Conservation (phyloP, 305 asterid species). For the Solanum hybrid region DNA sequence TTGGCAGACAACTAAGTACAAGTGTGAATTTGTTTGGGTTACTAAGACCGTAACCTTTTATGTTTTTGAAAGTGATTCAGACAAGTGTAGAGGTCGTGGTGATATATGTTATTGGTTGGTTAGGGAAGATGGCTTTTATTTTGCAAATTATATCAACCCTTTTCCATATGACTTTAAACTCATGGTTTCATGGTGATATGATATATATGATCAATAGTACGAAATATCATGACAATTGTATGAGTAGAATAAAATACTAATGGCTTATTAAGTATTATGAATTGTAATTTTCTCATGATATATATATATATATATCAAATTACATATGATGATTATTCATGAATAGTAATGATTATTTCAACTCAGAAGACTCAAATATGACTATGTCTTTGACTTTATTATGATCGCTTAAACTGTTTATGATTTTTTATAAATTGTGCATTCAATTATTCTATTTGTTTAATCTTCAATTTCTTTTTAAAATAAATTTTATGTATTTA, state of each 20-base stretch:
- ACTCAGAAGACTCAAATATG: background rate
- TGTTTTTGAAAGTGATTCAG: background rate
- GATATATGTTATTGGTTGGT: background rate
- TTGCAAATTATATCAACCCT: background rate
- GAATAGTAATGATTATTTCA: background rate
- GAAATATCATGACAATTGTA: background rate
- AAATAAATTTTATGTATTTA: no score
- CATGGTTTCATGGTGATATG: background rate
- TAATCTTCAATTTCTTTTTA: background rate
- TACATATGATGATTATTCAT: background rate
- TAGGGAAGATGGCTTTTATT: background rate
- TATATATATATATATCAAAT: background rate
- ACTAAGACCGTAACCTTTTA: background rate
- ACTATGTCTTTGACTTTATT: background rate
- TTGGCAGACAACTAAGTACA: background rate
- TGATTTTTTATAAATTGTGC: background rate
- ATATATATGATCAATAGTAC: background rate
- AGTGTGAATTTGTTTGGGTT: background rate
- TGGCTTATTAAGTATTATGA: background rate
- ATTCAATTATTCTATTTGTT: background rate
- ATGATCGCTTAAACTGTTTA: background rate
- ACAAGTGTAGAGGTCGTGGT: background rate
- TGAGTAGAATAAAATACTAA: background rate
- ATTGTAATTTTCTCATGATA: background rate
- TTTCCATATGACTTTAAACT: background rate